Percentiles rank a stretch among this genome's conserved stretches.
These are phyloP conservation scores for Aegilops sharonensis DNA, from an alignment of 176 grass and related monocot genomes.

Conservation along the genomic window DNA sequence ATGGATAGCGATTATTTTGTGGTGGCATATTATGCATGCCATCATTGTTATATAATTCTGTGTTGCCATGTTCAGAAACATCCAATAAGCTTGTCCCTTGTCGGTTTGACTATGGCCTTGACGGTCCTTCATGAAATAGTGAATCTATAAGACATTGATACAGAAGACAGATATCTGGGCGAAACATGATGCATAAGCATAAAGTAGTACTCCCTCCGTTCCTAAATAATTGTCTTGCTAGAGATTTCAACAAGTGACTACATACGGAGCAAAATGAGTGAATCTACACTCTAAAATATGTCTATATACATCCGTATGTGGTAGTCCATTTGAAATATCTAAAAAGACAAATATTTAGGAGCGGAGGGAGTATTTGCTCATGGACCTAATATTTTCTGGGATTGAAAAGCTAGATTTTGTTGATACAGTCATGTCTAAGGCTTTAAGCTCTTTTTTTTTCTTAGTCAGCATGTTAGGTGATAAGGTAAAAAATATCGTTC, in stretches of 20 bases:
- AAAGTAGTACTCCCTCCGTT: not conserved
- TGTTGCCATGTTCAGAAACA: not conserved
- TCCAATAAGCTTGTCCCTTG: not conserved
- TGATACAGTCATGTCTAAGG: slow-evolving; percentile 24
- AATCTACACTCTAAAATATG: too few species aligned
- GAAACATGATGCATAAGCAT: not conserved
- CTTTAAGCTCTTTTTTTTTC: not conserved
- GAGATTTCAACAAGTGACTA: too few species aligned
- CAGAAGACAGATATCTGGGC: not conserved
- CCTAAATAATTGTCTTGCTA: too few species aligned
- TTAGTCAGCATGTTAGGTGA: not conserved
- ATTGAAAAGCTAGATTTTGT: slow-evolving; percentile 12
- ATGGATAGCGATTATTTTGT: slow-evolving; percentile 1
- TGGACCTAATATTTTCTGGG: not conserved
- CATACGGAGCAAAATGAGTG: too few species aligned
- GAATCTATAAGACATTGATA: not conserved
- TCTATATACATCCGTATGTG: too few species aligned
- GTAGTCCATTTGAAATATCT: too few species aligned
- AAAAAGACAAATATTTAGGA: too few species aligned
- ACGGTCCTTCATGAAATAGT: not conserved
- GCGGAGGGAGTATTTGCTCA: not conserved
- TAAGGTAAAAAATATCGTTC: not conserved
- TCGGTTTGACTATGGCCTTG: not conserved
- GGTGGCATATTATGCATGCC: not conserved
- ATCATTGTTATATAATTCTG: not conserved